These are phyloP conservation scores for Margaritispora aquatica DNA, from an alignment of 495 filamentous ascomycete species.

Conservation along the genomic window DNA sequence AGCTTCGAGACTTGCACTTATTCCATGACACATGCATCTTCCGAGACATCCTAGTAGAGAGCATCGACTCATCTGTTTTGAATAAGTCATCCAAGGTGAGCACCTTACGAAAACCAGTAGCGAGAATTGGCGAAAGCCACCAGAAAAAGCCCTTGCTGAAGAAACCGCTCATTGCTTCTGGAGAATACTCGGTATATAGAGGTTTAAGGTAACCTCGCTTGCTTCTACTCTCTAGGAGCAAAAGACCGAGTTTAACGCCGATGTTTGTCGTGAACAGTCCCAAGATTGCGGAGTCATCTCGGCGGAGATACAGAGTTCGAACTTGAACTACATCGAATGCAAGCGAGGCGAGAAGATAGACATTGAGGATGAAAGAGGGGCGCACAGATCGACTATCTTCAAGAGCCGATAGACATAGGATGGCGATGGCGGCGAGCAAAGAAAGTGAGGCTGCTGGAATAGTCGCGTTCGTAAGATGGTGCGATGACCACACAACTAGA, in stretches of 20 bases:
- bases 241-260: slow-evolving; percentile 2
- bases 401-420: slow-evolving; percentile 32
- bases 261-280: slow-evolving; percentile 8
- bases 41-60: slow-evolving; percentile 24
- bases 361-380: slow-evolving; percentile 50
- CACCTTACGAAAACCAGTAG: slow-evolving; percentile 32
- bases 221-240: slow-evolving; percentile 4
- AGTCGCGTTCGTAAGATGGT: slow-evolving; percentile 30
- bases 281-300: neutral
- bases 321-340: slow-evolving; percentile 46
- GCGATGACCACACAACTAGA: slow-evolving; percentile 41
- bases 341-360: slow-evolving; percentile 54
- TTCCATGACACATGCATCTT: slow-evolving; percentile 22
- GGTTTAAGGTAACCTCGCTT: slow-evolving; percentile 18
- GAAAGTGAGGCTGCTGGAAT: slow-evolving; percentile 39
- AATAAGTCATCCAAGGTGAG: slow-evolving; percentile 37
- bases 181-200: slow-evolving; percentile 5
- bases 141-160: slow-evolving; percentile 47
- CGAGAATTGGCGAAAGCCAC: slow-evolving; percentile 55
- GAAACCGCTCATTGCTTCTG: slow-evolving; percentile 51
- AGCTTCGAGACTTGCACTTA: slow-evolving; percentile 9
- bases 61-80: slow-evolving; percentile 24
- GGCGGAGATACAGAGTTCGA: slow-evolving; percentile 37
- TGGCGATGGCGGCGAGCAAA: slow-evolving; percentile 29
- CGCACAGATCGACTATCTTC: slow-evolving; percentile 34